A percentile compares a stretch with the other conserved stretches of the same genome.
These are phyloP conservation scores for Starmerella geochares DNA, from an alignment of 805 yeast genomes.

Conservation along the genomic window DNA sequence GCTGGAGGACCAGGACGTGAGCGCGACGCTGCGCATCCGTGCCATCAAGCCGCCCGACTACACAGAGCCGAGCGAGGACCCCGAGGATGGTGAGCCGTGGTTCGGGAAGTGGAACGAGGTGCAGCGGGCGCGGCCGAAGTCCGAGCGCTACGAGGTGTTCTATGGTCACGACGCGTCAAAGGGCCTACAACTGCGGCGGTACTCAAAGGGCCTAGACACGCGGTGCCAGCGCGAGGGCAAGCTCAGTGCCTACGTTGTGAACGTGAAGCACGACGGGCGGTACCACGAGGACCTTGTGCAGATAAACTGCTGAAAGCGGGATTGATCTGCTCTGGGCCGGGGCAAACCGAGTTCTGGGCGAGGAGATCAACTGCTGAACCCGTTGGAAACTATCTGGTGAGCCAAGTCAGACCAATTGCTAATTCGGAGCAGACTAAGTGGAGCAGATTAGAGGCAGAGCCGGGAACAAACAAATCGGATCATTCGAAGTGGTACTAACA, in stretches of 20 bases:
- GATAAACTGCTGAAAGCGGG: conserved; percentile 10
- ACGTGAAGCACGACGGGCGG: conserved; percentile 25
- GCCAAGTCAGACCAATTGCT: too few species aligned
- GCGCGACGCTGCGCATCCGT: conserved; percentile 58
- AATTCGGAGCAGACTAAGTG: too few species aligned
- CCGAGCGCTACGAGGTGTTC: conserved; percentile 39
- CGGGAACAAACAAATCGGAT: too few species aligned
- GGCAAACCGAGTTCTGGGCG: too few species aligned
- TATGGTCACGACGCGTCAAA: conserved; percentile 85
- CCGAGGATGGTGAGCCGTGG: conserved; percentile 43
- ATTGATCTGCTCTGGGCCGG: too few species aligned
- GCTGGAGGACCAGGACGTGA: conserved; percentile 50
- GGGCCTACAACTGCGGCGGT: conserved; percentile 57
- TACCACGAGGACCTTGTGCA: conserved; percentile 28
- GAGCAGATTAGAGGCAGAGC: too few species aligned
- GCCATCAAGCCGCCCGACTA: conserved; percentile 56
- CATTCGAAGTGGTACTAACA: too few species aligned
- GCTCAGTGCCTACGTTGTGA: conserved; percentile 51
- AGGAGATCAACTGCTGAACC: too few species aligned
- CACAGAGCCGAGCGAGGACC: conserved; percentile 44
- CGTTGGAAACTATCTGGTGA: too few species aligned
- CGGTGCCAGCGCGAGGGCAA: conserved; percentile 70
- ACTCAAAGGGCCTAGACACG: conserved; percentile 70
- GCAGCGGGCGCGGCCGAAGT: conserved; percentile 30
- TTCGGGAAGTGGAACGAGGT: conserved; percentile 44